Evolutionary conservation across 305 asterid genomes (phyloP), one percentile per base, ranked within the genome.

Genomic region (Rubia balearica): DNA sequence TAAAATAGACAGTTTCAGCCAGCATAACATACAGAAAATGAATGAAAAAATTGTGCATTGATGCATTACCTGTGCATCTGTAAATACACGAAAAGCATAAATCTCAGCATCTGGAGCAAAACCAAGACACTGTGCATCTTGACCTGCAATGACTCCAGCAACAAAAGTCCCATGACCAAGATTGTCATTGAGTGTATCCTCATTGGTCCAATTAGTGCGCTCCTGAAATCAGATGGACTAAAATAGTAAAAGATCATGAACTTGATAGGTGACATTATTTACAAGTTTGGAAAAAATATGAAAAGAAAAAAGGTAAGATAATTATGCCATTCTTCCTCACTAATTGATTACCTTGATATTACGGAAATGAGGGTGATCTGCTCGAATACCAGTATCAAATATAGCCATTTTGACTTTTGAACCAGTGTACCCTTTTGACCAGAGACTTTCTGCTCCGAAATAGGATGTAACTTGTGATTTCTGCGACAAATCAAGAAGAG

Each of bases 131-230:
- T 91, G 95, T 73, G 84, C 81, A 85, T 94, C 96, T 80, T 91
- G 93, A 77, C 99, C 95, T 74, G 99, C 96, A 73, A 94, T 83
- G 76, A 94, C 96, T 68, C 99, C 99, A 74, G 99, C 99, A 74
- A 94, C 99, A 83, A 94, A 94, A 70, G 99, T 94, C 74, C 99
- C 99, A 81, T 94, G 98, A 57, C 98, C 98, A 76, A 94, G 98
- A 89, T 89, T 91, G 84, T 94, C 99, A 76, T 91, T 94, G 71
- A 94, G 81, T 33, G 98, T 91, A 82, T 91, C 90, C 79, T 94
- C 99, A 75, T 88, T 87, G 79, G 99, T 91, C 99, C 98, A 94
- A 80, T 94, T 94, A 46, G 99, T 94, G 70, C 99, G 95, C 82
- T 94, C 99, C 98, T 94, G 84, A 74, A 67, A 74, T 80, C 59